Conservation (phyloP, 345 rosid genomes). For the Camelina laxa region DNA sequence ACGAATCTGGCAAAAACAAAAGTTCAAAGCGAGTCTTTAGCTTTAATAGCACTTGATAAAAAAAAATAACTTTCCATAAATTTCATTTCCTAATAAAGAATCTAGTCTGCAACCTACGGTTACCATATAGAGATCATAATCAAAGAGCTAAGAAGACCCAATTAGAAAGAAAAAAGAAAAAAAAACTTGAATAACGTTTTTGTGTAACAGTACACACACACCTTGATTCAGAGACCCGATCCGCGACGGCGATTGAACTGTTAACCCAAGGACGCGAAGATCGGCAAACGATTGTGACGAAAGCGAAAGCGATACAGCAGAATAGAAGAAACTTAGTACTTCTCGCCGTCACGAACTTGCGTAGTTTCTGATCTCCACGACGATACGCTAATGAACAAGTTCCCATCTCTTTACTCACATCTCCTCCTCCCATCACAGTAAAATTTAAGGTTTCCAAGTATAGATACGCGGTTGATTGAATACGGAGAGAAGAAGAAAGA, state of each 20-base stretch:
- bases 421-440: constrained; percentile 41
- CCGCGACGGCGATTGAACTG: constrained; percentile 41
- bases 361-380: constrained; percentile 63
- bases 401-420: constrained; percentile 58
- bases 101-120: constrained; percentile 22
- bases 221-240: constrained; percentile 58
- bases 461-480: not conserved
- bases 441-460: not conserved
- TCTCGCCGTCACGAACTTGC: constrained; percentile 63
- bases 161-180: not conserved
- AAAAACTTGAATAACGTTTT: not conserved
- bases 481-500: not conserved
- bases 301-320: constrained; percentile 54
- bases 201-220: constrained; percentile 49
- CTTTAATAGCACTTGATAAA: not conserved
- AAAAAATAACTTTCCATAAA: constrained; percentile 12
- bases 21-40: not conserved
- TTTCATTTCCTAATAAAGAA: constrained; percentile 19
- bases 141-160: constrained; percentile 2
- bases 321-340: constrained; percentile 71
- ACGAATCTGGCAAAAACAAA: not conserved
- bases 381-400: constrained; percentile 64
- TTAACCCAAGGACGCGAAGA: constrained; percentile 50
- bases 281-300: constrained; percentile 54
- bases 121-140: constrained; percentile 35